Conservation (phyloP, 352 stramenopile genomes). For the Phytophthora cajani region DNA sequence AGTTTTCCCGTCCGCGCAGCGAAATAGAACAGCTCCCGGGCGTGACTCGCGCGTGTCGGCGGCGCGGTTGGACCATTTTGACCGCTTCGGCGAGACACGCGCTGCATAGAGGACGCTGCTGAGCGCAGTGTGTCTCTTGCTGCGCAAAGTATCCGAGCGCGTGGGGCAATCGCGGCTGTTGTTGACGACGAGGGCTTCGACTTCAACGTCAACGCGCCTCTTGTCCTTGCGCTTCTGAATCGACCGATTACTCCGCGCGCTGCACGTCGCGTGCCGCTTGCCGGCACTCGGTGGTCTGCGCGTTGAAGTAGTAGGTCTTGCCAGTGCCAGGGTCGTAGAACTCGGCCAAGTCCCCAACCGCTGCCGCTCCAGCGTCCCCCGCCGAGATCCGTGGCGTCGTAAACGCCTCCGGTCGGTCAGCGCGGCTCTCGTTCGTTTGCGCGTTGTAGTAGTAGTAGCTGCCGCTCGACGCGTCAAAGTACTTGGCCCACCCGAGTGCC, state of each 20-base stretch:
- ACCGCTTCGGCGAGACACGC: constrained; percentile 4
- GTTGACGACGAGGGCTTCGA: constrained; percentile 7
- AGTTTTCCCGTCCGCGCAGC: constrained; percentile 18
- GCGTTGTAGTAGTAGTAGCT: constrained; percentile 79
- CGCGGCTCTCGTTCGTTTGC: constrained; percentile 51
- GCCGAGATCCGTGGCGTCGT: constrained; percentile 48
- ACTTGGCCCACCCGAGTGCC: constrained; percentile 50
- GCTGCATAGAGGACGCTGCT: constrained; percentile 6
- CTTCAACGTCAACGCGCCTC: constrained; percentile 20
- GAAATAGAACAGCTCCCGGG: constrained; percentile 8
- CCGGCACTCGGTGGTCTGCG: constrained; percentile 60
- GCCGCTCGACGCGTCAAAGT: constrained; percentile 58
- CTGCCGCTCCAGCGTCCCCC: constrained; percentile 10
- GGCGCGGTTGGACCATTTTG: constrained; percentile 12
- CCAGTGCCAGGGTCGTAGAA: constrained; percentile 53
- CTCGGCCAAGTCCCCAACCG: constrained; percentile 11
- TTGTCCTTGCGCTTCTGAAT: not conserved
- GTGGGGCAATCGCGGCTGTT: constrained; percentile 3
- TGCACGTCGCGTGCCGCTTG: constrained; percentile 22
- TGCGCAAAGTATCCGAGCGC: not conserved
- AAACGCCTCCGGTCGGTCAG: constrained; percentile 48
- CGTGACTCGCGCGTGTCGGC: constrained; percentile 29
- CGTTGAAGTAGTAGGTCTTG: constrained; percentile 56
- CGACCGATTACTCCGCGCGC: not conserved
- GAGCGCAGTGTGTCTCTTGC: constrained; percentile 8